Conservation (phyloP, 2,329 filamentous ascomycete genomes). For the Phialophora chinensis region DNA sequence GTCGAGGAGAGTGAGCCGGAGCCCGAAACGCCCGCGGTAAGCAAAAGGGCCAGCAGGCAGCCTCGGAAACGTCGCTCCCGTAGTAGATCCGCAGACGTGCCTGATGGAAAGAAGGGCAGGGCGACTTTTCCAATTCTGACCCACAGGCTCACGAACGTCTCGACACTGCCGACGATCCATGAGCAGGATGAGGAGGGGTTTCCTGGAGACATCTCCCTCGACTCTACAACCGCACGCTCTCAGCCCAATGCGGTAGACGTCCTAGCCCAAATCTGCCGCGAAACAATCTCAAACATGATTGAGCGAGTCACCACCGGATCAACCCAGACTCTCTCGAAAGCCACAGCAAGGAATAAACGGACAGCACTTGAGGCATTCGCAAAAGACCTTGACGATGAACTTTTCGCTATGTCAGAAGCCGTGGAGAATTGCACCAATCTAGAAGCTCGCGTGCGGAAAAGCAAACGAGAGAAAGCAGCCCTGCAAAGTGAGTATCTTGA, state of each 20-base stretch:
- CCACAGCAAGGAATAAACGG: conserved; percentile 50
- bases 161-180: conserved; percentile 36
- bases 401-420: conserved; percentile 59
- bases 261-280: conserved; percentile 57
- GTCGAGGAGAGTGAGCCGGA: conserved; percentile 34
- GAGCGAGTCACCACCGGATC: conserved; percentile 48
- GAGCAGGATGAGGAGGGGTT: conserved; percentile 39
- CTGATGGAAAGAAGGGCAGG: conserved; percentile 17
- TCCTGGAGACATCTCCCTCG: conserved; percentile 15
- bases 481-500: conserved; percentile 56
- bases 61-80: conserved; percentile 9
- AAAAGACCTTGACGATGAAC: conserved; percentile 54
- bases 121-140: conserved; percentile 43
- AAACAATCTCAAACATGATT: conserved; percentile 55
- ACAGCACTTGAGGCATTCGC: conserved; percentile 57
- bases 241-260: conserved; percentile 60
- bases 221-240: conserved; percentile 45
- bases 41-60: conserved; percentile 26
- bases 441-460: conserved; percentile 52
- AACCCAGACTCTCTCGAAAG: conserved; percentile 9
- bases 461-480: conserved; percentile 53
- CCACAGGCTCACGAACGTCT: conserved; percentile 40
- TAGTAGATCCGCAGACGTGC: conserved; percentile 14
- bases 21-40: conserved; percentile 28
- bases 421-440: conserved; percentile 58